Percentiles rank a stretch among this genome's conserved stretches.
phyloP scores from a whole-genome alignment of 352 stramenopile genomes.

The Phytopythium oedochilum region DNA sequence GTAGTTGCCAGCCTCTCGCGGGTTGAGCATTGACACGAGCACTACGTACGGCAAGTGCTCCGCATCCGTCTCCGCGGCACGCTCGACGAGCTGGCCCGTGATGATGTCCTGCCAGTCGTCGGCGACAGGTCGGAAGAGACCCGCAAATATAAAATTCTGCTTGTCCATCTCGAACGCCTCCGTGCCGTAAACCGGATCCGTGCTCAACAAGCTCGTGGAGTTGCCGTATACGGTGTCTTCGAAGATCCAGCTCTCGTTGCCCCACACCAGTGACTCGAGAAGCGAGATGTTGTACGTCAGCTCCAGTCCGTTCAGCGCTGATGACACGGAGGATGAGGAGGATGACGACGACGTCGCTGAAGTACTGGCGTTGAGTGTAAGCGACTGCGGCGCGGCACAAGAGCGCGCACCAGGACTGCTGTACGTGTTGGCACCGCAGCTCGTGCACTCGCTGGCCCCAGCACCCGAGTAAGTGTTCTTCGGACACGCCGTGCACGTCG shows the following conservation, averaged over 20 bases:
- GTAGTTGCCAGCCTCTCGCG: conserved; percentile 50
- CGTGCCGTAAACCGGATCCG: conserved; percentile 30
- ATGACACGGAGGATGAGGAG: conserved; percentile 9
- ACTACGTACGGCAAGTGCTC: conserved; percentile 52
- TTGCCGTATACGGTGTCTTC: conserved; percentile 35
- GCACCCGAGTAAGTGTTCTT: conserved; percentile 54
- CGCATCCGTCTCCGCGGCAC: conserved; percentile 39
- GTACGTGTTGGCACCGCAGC: conserved; percentile 65
- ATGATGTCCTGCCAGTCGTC: conserved; percentile 46
- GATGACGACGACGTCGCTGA: conserved; percentile 12
- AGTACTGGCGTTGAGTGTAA: conserved; percentile 32
- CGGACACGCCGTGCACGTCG: conserved; percentile 46
- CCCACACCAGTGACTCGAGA: conserved; percentile 64
- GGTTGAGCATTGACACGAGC: conserved; percentile 48
- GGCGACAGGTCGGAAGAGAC: conserved; percentile 60
- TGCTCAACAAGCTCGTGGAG: conserved; percentile 22
- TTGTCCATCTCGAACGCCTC: conserved; percentile 43
- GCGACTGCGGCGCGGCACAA: conserved; percentile 40
- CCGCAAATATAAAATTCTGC: conserved; percentile 41
- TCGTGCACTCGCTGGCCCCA: conserved; percentile 39
- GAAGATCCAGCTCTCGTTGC: conserved; percentile 55
- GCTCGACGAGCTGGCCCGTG: conserved; percentile 52
- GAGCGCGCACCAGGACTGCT: conserved; percentile 29
- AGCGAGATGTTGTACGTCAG: conserved; percentile 72
- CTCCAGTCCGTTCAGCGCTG: conserved; percentile 17